A percentile compares a stretch with the other conserved stretches of the same genome.
phyloP scores from a whole-genome alignment of 352 stramenopile genomes.

The Phytophthora hybrid region DNA sequence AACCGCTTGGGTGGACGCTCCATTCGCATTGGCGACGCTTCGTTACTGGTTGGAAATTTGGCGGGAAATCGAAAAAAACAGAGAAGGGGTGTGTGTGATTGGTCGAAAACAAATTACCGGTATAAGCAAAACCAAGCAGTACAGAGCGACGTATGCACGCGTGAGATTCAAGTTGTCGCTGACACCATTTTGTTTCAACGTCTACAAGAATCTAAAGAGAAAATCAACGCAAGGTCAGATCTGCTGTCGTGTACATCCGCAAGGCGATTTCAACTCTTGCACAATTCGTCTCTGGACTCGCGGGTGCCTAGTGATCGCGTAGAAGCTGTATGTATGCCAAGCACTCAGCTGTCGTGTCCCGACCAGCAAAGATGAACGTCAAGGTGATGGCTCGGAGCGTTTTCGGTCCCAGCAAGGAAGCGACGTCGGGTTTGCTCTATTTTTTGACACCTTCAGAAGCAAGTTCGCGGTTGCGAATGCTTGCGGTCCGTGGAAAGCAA shows the following conservation, averaged over 20 bases:
- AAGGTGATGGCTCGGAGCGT: conserved; percentile 75
- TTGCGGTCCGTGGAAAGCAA: too few species aligned
- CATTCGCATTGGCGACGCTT: conserved; percentile 17
- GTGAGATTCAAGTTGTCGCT: conserved; percentile 34
- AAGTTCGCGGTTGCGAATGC: conserved; percentile 63
- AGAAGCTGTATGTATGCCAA: conserved; percentile 86
- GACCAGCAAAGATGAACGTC: conserved; percentile 87
- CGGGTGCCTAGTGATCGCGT: conserved; percentile 68
- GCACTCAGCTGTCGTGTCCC: conserved; percentile 79
- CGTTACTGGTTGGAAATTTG: conserved; percentile 22
- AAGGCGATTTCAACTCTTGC: too few species aligned
- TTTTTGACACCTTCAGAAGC: conserved; percentile 15
- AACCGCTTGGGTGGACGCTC: conserved; percentile 28
- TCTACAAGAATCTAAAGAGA: conserved; percentile 42
- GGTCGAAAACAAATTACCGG: conserved; percentile 18
- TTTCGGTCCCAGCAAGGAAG: conserved; percentile 24
- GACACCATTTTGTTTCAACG: conserved; percentile 48
- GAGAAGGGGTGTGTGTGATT: conserved; percentile 17
- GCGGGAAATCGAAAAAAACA: conserved; percentile 17
- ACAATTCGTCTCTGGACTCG: conserved; percentile 62
- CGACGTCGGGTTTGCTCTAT: too few species aligned
- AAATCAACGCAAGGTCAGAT: conserved; percentile 49
- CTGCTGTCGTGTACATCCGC: conserved; percentile 70
- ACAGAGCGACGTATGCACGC: too few species aligned
- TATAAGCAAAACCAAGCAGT: too few species aligned